Base-by-base conservation (phyloP, 2,329 filamentous ascomycete genomes). In the Ophiostoma piceae region DNA sequence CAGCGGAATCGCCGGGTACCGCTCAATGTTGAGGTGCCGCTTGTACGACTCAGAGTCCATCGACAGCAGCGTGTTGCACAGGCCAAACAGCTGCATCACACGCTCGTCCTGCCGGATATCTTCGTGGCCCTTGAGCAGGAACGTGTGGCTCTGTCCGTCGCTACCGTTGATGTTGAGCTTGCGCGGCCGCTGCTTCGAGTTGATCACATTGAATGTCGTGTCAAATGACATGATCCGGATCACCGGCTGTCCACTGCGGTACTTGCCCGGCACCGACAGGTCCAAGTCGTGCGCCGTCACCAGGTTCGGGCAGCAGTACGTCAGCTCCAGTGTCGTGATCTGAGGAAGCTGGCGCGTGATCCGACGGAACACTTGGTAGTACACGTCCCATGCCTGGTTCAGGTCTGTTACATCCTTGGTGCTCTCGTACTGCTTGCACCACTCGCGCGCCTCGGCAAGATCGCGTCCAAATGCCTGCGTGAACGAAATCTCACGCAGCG, bases 51-150 rank as follows among this genome's bases (percentile, higher is more conserved):
- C 96, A 3, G 92, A 92, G 77, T 99, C 96, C 76, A 94, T 94
- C 65, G 92, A 86, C 60, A 99, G 87, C 1, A 99, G 86, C 0
- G 96, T 99, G 79, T 99, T 99, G 82, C 94, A 95, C 16, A 99
- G 87, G 57, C 95, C 95, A 77, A 99, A 99, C 47, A 99, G 86
- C 80, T 99, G 95, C 96, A 99, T 99, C 74, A 99, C 95, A 80
- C 96, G 90, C 80, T 99, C 95, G 77, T 99, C 95, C 80, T 99
- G 95, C 71, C 95, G 90, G 74, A 99, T 97, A 82, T 99, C 95
- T 81, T 99, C 95, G 76, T 99, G 96, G n/a, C 95, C 95, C 83
- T 99, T 99, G 75, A 99, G 87, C 71, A 92, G 81, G 81, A 97
- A 98, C 67, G 92, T 90, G 78, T 97, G 97, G 2, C 88, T 87